Conservation (phyloP, 768 basidiomycete genomes). For the Termitomyces sp. region DNA sequence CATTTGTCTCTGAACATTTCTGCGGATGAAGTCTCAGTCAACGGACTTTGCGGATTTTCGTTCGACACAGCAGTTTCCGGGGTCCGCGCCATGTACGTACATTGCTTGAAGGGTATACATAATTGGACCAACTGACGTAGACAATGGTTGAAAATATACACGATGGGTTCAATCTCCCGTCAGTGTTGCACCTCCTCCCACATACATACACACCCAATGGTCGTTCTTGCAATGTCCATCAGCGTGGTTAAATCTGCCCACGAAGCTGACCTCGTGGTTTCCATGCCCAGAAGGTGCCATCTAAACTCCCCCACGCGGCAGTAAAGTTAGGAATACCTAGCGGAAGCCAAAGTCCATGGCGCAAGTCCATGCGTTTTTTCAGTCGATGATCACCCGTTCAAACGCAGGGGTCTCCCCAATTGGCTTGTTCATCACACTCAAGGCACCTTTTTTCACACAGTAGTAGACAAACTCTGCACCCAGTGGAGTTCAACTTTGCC, state of each 20-base stretch:
- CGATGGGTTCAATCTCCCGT: too few species aligned
- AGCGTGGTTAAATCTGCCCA: background rate
- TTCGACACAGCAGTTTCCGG: background rate
- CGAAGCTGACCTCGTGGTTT: constrained; percentile 3
- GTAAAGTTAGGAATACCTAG: constrained; percentile 2
- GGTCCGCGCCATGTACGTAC: constrained; percentile 5
- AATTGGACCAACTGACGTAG: constrained; percentile 9
- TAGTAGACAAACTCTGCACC: background rate
- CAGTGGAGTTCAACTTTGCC: background rate
- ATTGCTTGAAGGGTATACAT: constrained; percentile 6
- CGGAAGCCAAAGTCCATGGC: background rate
- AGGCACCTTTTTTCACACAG: background rate
- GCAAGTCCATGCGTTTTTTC: background rate
- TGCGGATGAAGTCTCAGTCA: background rate
- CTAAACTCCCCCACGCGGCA: background rate
- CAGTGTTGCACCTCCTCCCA: too few species aligned
- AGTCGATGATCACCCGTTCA: background rate
- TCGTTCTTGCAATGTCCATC: background rate
- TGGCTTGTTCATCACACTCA: background rate
- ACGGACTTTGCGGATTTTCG: background rate
- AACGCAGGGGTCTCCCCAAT: background rate
- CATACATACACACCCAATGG: too few species aligned
- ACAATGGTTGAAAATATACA: background rate
- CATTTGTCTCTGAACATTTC: background rate
- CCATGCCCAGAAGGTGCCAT: constrained; percentile 1